Evolutionary conservation across 202 grass and related monocot species (phyloP).

Genomic region (Bolboschoenoplectus hybrid): DNA sequence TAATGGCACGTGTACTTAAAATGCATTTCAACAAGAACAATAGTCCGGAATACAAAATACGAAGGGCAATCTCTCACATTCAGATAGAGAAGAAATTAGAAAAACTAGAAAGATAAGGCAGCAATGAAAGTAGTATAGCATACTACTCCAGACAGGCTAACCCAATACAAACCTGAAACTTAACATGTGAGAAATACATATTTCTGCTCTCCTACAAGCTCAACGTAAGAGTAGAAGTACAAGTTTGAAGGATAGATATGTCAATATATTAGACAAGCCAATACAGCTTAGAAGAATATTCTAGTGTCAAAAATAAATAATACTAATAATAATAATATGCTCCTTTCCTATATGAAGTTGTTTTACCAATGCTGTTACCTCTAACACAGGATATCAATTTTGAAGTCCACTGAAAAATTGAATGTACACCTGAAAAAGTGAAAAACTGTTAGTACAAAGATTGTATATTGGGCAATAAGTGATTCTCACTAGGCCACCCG

Average conservation of each 20-base stretch:
- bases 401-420: conserved; percentile 17
- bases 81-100: no score
- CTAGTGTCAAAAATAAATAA: background rate
- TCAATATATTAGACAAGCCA: background rate
- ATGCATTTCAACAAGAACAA: background rate
- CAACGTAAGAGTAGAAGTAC: background rate
- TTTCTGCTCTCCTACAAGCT: background rate
- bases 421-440: conserved; percentile 25
- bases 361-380: conserved; percentile 13
- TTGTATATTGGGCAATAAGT: background rate
- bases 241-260: background rate
- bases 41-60: background rate
- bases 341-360: background rate
- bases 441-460: background rate
- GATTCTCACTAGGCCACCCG: background rate
- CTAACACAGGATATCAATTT: conserved; percentile 23
- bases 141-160: background rate
- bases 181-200: background rate
- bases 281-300: background rate
- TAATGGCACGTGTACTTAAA: background rate
- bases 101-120: background rate
- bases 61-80: no score
- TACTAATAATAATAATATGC: conserved; percentile 5
- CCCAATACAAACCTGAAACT: background rate
- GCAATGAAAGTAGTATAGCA: conserved; percentile 2